A percentile compares a stretch with the other conserved stretches of the same genome.
These are phyloP conservation scores for Dryas integrifolia DNA, from an alignment of 331 rosid species.

Conservation along the genomic window DNA sequence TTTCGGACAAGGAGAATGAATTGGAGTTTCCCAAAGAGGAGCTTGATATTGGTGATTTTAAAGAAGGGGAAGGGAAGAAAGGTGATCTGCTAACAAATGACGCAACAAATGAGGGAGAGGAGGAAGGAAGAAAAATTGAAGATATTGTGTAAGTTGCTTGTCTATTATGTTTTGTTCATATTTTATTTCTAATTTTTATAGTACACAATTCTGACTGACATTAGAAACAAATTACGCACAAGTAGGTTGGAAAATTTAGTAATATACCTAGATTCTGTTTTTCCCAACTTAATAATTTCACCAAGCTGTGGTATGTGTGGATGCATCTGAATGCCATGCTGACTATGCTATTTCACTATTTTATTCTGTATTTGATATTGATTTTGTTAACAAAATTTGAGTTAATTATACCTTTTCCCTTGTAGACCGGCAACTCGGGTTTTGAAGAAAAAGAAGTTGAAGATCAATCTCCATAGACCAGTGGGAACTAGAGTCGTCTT, in stretches of 20 bases:
- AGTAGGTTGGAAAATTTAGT: neutral
- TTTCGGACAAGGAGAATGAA: slow-evolving; percentile 34
- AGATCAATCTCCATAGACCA: slow-evolving; percentile 80
- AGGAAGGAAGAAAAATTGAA: slow-evolving; percentile 36
- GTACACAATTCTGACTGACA: neutral
- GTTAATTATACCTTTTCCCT: slow-evolving; percentile 5
- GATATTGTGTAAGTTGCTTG: slow-evolving; percentile 46
- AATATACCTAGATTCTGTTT: neutral
- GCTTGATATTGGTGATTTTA: slow-evolving; percentile 36
- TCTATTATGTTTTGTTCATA: neutral
- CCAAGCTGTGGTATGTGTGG: neutral
- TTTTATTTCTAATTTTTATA: neutral
- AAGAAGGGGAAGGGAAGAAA: slow-evolving; percentile 44
- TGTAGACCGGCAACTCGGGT: slow-evolving; percentile 55
- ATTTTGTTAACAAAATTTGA: neutral
- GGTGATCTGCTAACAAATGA: slow-evolving; percentile 38
- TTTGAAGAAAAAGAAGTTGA: slow-evolving; percentile 79
- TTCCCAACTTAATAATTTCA: neutral
- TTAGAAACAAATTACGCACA: neutral
- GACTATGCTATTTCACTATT: neutral
- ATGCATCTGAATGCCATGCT: neutral
- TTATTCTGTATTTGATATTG: neutral
- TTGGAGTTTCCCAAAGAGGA: slow-evolving; percentile 38
- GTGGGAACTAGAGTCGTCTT: slow-evolving; percentile 69
- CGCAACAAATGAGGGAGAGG: slow-evolving; percentile 31